phyloP scores from a whole-genome alignment of 1,139 yeast species.

The Geotrichum reessii region DNA sequence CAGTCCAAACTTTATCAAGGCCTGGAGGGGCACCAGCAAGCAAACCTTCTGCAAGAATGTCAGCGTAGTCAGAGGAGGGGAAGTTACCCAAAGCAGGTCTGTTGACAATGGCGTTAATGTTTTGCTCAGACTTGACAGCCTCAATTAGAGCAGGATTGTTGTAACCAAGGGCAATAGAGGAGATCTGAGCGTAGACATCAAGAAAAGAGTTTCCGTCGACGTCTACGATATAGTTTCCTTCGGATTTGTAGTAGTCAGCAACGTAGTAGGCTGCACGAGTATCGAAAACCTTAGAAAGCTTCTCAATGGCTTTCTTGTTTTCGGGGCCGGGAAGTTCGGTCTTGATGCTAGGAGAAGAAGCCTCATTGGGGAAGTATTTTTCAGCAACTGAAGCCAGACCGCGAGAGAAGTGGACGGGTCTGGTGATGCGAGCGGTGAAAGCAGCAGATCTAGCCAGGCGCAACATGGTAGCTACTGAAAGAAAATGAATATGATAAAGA shows the following conservation, averaged over 20 bases:
- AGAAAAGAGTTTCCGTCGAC: slow-evolving; percentile 63
- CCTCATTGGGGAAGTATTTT: slow-evolving; percentile 53
- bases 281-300: slow-evolving; percentile 55
- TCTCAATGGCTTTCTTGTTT: slow-evolving; percentile 43
- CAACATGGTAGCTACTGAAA: slow-evolving; percentile 1
- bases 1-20: slow-evolving; percentile 63
- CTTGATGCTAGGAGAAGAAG: slow-evolving; percentile 51
- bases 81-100: slow-evolving; percentile 77
- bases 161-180: slow-evolving; percentile 74
- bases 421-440: slow-evolving; percentile 4
- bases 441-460: slow-evolving; percentile 12
- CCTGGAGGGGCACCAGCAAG: slow-evolving; percentile 68
- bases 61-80: slow-evolving; percentile 58
- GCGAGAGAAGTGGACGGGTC: neutral
- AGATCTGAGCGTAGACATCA: slow-evolving; percentile 73
- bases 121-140: slow-evolving; percentile 57
- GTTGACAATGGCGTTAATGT: slow-evolving; percentile 63
- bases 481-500: neutral
- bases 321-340: slow-evolving; percentile 63
- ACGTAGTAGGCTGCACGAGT: slow-evolving; percentile 61
- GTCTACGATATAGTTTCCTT: slow-evolving; percentile 67
- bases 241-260: slow-evolving; percentile 61
- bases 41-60: slow-evolving; percentile 50
- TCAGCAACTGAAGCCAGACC: slow-evolving; percentile 31
- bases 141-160: slow-evolving; percentile 64